Conservation (phyloP, 2,329 filamentous ascomycete species). For the Chlorencoelia australis region DNA sequence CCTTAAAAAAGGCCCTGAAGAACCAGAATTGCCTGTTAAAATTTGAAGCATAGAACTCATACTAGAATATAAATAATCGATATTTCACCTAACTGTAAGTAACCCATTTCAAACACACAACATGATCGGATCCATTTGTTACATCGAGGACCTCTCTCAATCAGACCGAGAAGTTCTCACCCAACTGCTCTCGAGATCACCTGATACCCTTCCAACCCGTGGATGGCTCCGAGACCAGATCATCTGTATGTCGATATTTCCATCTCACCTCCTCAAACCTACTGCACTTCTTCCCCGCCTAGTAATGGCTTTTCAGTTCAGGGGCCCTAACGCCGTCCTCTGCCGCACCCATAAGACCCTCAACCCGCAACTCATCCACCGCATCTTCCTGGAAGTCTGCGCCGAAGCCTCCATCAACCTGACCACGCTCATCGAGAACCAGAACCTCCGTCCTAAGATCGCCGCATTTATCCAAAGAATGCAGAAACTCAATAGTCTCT, state of each 20-base stretch:
- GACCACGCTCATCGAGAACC: slow-evolving; percentile 16
- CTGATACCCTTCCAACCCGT: neutral
- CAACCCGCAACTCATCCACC: slow-evolving; percentile 34
- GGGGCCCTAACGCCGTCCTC: slow-evolving; percentile 24
- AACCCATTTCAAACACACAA: no score
- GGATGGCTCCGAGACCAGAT: slow-evolving; percentile 12
- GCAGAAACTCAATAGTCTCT: slow-evolving; percentile 19
- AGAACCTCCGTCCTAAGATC: slow-evolving; percentile 10
- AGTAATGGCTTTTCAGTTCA: neutral
- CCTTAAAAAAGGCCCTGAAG: no score
- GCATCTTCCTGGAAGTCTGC: slow-evolving; percentile 33
- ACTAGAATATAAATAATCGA: no score
- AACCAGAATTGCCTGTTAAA: no score
- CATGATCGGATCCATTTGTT: neutral
- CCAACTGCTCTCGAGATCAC: slow-evolving; percentile 7
- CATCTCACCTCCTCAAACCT: slow-evolving; percentile 10
- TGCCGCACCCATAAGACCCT: slow-evolving; percentile 34
- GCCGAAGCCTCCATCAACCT: slow-evolving; percentile 32
- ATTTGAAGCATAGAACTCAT: no score
- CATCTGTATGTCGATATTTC: slow-evolving; percentile 7
- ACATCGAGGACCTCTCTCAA: slow-evolving; percentile 1
- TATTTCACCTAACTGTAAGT: no score
- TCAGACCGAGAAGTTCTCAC: slow-evolving; percentile 4
- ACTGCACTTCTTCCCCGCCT: slow-evolving; percentile 9
- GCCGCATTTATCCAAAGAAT: slow-evolving; percentile 11